Base-by-base conservation (phyloP, 805 yeast genomes). In the Kazachstania taianensis region DNA sequence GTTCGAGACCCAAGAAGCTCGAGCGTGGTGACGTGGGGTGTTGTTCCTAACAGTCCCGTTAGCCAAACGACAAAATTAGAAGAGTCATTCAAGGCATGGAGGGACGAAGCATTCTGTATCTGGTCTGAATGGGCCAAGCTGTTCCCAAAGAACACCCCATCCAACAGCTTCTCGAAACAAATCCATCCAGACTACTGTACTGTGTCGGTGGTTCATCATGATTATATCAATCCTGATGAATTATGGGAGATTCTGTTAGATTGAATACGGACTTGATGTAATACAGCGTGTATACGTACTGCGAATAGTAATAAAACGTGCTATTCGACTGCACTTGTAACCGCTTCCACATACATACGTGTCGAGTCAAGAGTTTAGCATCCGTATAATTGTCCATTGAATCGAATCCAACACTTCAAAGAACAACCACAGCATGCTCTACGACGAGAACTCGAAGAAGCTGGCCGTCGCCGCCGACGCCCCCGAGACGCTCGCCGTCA, bases 21-120 rank as follows among this genome's bases (percentile, higher is more conserved):
- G 30, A 80, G 78, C 44, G 94, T 92, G 19, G 94, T 92, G 7
- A 92, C 98, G 1, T 92, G 98, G 98, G 98, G 97, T 43, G 94
- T 82, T 3, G 92, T 92, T 69, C 94, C 94, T 6, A 79, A 79
- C 57, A 74, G 86, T 44, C 95, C 85, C 53, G 78, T 86, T 25
- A 73, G 84, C 24, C 96, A 87, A 58, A 82, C 96, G 0, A 92
- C 98, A 0, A 80, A 87, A 42, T 78, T 92, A 38, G 96, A 87
- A 53, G 95, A 86, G 48, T 84, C 96, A 2, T 89, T 92, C 65
- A 73, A 73, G 46, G 96, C 96, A 0, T 92, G 98, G 98, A 74
- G 80, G 47, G 96, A 87, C 50, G 99, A 92, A 57, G 94, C 95
- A 1, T 92, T 85, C 59, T 70, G 75, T 39, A 81, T 92, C 41